Percentiles rank a stretch among this genome's conserved stretches.
These are phyloP conservation scores for Galerina sulciceps DNA, from an alignment of 768 basidiomycete species.

Conservation along the genomic window DNA sequence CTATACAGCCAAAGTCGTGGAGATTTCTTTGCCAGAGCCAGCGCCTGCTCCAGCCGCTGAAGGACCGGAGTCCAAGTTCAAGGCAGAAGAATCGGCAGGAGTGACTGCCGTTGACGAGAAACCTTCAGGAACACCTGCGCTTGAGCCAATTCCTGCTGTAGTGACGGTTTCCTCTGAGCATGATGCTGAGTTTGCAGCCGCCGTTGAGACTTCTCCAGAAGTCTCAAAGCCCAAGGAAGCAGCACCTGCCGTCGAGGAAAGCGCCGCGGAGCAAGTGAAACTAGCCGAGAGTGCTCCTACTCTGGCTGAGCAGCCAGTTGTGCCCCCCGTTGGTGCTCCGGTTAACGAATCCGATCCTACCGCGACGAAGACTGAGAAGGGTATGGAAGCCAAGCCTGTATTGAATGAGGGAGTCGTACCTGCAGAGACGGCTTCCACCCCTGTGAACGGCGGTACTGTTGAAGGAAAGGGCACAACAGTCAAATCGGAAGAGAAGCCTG, in stretches of 20 bases:
- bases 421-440: background rate
- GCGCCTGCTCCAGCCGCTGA: background rate
- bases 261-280: background rate
- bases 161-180: background rate
- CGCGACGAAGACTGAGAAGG: background rate
- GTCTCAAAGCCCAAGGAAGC: slow-evolving; percentile 4
- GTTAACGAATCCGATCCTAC: background rate
- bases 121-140: slow-evolving; percentile 1
- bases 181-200: no score
- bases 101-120: slow-evolving; percentile 1
- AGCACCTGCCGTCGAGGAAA: slow-evolving; percentile 7
- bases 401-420: background rate
- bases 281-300: slow-evolving; percentile 1
- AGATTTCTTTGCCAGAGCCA: background rate
- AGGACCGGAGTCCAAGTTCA: background rate
- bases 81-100: slow-evolving; percentile 4
- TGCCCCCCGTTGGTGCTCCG: background rate
- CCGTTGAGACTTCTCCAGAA: background rate
- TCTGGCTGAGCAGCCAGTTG: background rate
- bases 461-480: background rate
- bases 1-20: background rate
- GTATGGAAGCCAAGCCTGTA: background rate
- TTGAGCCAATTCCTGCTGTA: slow-evolving; percentile 4
- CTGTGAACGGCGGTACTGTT: background rate
- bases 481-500: background rate